Base-by-base conservation (phyloP, 257 asterid species). In the Solanum arcanum region DNA sequence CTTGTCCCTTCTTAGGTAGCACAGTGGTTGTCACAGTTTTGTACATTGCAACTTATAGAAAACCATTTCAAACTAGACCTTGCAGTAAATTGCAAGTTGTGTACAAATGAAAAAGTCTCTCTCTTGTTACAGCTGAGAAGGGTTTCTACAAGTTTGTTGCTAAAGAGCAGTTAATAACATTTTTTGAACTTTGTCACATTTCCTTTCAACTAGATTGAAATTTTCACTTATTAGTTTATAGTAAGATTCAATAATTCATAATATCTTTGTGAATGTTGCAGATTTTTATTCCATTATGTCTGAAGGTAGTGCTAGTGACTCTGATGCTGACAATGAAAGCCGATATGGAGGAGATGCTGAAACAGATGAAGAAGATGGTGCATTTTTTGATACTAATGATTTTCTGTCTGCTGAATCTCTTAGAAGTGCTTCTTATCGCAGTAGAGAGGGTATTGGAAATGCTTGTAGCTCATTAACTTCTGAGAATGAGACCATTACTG, bases 211-310 rank as follows among this genome's bases (percentile, higher is more conserved):
- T 80, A 75, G 84, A 72, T 39, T 86, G 25, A 86, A 42, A 39
- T 66, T 64, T 37, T 35, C 29, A 77, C 31, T 78, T 29, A 25
- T 23, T 62, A 11, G 52, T 10, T 27, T 47, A 49, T 68, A 27
- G 7, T 75, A 83, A 23, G 37, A 27, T 66, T 83, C 42, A 46
- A 20, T n/a, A 23, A 25, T 47, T 52, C 83, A 49, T 31, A 68
- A 42, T 35, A 10, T 42, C 62, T 75, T 68, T 46, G 60, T 69
- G 47, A 20, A 52, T 88, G 90, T 88, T 88, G 74, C 94, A 96
- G 99, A 97, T 93, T 97, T 97, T 92, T 95, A 97, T 89, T 97
- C 99, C 69, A 96, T 96, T 86, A 87, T 97, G 97, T 97, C 99
- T 29, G 99, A 96, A 90, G 99, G 98, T 85, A 96, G 95, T 89